Base-by-base conservation (phyloP, 768 basidiomycete species). In the Boletus rubescentipes region DNA sequence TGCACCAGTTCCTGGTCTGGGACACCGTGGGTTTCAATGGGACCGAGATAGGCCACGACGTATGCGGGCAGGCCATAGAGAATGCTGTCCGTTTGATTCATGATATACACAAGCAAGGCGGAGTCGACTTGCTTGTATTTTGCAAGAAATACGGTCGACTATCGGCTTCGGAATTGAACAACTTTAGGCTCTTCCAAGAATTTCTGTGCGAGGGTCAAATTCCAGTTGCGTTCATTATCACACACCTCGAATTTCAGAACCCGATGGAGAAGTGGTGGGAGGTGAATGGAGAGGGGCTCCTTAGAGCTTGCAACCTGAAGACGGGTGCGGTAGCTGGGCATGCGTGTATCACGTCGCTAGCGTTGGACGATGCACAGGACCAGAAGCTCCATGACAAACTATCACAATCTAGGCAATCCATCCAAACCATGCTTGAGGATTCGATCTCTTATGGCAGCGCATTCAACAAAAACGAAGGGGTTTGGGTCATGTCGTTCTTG, bases 51-150 rank as follows among this genome's bases (percentile, higher is more conserved):
- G 46, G 36, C 15, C 61, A 56, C 12, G 39, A 57, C 15, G n/a
- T 37, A 3, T 46, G 53, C 32, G n/a, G 39, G 31, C 42, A 35
- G 16, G 67, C 68, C 16, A 54, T 73, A n/a, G 49, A 57, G 39
- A 61, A 66, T 8, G 64, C 69, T 36, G 65, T 57, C 30, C 40
- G 26, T 2, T 53, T 79, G 9, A 58, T 79, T 44, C 61, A 58
- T 7, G 61, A 54, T 6, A 54, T 77, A 3, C 53, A 57, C 31
- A n/a, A 15, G n/a, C 39, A 44, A 44, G 71, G 64, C 5, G 75
- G 76, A 3, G 59, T 78, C 30, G 71, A 67, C 59, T 63, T 79
- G 38, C 72, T 78, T 4, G 56, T 77, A 6, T 75, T 70, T 48
- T 70, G 69, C 59, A 71, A 72, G 51, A 64, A 66, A 14, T 48